Percentiles rank a stretch among this genome's conserved stretches.
phyloP scores from a whole-genome alignment of 345 rosid species.

The Ceriops zippeliana region DNA sequence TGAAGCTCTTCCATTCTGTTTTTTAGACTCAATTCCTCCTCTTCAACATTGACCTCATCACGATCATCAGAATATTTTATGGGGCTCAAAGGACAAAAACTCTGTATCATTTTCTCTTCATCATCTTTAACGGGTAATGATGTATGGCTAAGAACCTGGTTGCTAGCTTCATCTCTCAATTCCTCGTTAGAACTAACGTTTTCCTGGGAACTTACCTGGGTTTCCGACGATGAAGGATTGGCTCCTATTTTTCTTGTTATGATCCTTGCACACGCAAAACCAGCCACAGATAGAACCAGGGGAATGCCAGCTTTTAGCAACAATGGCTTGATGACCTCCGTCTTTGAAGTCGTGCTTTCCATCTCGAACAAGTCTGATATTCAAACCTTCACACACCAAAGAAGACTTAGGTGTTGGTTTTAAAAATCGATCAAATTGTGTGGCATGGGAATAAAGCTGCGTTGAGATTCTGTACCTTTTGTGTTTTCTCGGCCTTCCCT shows the following conservation, averaged over 20 bases:
- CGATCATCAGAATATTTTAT: slow-evolving; percentile 11
- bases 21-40: slow-evolving; percentile 37
- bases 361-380: slow-evolving; percentile 7
- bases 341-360: slow-evolving; percentile 43
- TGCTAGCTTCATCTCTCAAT: slow-evolving; percentile 17
- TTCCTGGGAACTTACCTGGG: slow-evolving; percentile 14
- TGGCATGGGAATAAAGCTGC: slow-evolving; percentile 15
- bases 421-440: not conserved
- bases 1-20: slow-evolving; percentile 42
- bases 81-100: slow-evolving; percentile 7
- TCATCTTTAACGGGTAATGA: slow-evolving; percentile 22
- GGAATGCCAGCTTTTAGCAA: slow-evolving; percentile 63
- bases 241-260: slow-evolving; percentile 25
- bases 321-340: slow-evolving; percentile 47
- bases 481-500: slow-evolving; percentile 25
- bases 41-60: slow-evolving; percentile 10
- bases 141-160: slow-evolving; percentile 5
- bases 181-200: slow-evolving; percentile 19
- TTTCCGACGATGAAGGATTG: slow-evolving; percentile 21
- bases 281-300: slow-evolving; percentile 57
- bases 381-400: not conserved
- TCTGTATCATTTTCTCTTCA: slow-evolving; percentile 18
- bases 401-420: not conserved
- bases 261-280: slow-evolving; percentile 49
- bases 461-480: slow-evolving; percentile 39